Evolutionary conservation across 345 rosid genomes (phyloP).

Genomic region (Sonneratia alba): DNA sequence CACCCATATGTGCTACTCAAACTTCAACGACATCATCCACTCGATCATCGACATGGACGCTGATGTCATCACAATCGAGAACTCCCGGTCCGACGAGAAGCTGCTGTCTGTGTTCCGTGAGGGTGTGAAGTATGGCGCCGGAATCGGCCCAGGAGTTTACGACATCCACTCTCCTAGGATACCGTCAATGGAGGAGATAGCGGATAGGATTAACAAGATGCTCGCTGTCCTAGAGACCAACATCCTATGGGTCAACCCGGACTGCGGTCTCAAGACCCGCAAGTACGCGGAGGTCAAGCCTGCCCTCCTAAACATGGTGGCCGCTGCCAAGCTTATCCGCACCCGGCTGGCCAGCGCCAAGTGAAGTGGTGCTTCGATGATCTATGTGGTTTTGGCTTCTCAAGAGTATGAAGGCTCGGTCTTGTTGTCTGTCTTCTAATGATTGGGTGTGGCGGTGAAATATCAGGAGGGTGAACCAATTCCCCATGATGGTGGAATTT

Average conservation of each 20-base stretch:
- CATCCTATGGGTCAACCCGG: conserved; percentile 97
- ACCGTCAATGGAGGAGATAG: conserved; percentile 87
- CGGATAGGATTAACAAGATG: conserved; percentile 91
- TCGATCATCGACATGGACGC: conserved; percentile 98
- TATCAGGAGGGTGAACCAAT: no score
- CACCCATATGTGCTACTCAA: conserved; percentile 99
- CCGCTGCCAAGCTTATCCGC: conserved; percentile 85
- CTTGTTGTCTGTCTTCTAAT: no score
- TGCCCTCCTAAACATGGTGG: conserved; percentile 81
- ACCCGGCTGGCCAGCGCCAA: conserved; percentile 74
- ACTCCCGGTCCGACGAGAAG: conserved; percentile 98
- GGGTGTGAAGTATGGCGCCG: conserved; percentile 95
- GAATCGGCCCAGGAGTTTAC: conserved; percentile 96
- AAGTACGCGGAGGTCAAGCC: conserved; percentile 88
- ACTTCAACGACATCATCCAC: conserved; percentile 97
- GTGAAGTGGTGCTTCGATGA: conserved; percentile 24
- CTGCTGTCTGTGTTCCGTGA: conserved; percentile 95
- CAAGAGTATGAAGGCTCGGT: no score
- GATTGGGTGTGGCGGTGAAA: no score
- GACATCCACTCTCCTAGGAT: conserved; percentile 98
- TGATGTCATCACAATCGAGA: conserved; percentile 95
- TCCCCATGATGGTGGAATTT: no score
- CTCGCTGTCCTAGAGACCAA: conserved; percentile 85
- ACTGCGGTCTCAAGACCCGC: conserved; percentile 93
- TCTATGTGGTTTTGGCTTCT: no score